These are phyloP conservation scores for Calamus simplicifolius DNA, from an alignment of 176 grass and related monocot species.

Conservation along the genomic window DNA sequence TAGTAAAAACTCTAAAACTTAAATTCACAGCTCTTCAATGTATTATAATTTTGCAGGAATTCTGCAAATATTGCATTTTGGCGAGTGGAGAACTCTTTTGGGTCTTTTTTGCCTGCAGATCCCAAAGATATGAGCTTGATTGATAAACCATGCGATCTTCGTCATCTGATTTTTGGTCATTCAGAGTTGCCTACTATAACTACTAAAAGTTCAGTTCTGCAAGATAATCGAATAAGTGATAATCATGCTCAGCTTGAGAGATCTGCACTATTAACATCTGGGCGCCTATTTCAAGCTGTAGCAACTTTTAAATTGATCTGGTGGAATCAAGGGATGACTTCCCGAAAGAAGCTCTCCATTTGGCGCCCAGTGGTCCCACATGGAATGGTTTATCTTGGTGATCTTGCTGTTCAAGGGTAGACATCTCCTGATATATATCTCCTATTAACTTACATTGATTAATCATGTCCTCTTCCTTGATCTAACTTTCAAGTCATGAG, in stretches of 20 bases:
- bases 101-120: conserved; percentile 76
- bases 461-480: too few relatives aligned
- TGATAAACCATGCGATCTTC: conserved; percentile 72
- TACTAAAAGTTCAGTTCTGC: conserved; percentile 25
- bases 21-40: neutral
- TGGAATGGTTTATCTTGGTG: conserved; percentile 80
- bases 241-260: conserved; percentile 45
- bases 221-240: conserved; percentile 19
- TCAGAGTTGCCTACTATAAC: conserved; percentile 29
- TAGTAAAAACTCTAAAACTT: too few relatives aligned
- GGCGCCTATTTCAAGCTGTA: conserved; percentile 64
- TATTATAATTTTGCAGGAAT: conserved; percentile 34
- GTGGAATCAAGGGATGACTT: conserved; percentile 64
- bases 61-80: conserved; percentile 61
- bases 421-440: conserved; percentile 13
- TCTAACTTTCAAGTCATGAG: neutral
- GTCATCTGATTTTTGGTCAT: conserved; percentile 67
- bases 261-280: conserved; percentile 43
- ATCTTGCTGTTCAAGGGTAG: conserved; percentile 88
- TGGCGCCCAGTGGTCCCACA: conserved; percentile 75
- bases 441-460: neutral
- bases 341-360: conserved; percentile 78
- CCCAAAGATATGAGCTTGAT: conserved; percentile 36
- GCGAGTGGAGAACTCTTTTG: conserved; percentile 83
- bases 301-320: conserved; percentile 85